Evolutionary conservation across 352 stramenopile species (phyloP), one percentile per base, ranked within the genome.

Genomic region (Phytopythium montanum): DNA sequence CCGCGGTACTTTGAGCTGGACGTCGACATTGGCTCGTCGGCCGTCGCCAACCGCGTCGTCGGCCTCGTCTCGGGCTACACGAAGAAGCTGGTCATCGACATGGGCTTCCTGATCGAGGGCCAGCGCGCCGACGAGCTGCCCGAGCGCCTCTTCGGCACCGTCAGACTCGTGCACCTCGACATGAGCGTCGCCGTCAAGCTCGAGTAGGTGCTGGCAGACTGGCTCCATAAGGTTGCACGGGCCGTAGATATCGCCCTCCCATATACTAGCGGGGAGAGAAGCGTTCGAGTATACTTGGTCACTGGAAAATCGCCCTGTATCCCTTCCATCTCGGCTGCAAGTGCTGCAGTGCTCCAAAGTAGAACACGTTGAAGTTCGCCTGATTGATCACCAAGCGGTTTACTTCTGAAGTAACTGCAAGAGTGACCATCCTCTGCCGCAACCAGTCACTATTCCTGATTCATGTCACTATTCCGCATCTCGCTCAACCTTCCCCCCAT

Each of bases 41-140:
- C 80, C 21, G 81, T 92, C 28, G 82, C 82, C 10, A 92, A 90
- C 55, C 80, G 81, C 51, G 82, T 92, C 38, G 79, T 88, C 5
- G 80, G 80, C 6, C 69, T 92, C 21, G 82, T 90, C 0, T 72
- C 71, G 1, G 79, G 82, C 0, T 92, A 90, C 60, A 80, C 80
- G 5, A 92, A 92, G 65, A 92, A 90, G 55, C 69, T 92, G 41
- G 80, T 92, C 46, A 89, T 92, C 56, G 80, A 92, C 66, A 90
- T 92, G 81, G 81, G 80, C 26, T 92, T 89, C 49, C 48, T 92
- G 42, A 42, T 92, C 38, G 80, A 92, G 61, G 80, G 72, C 21
- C 81, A 88, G 51, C 78, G 71, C 28, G 49, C 67, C 0, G 78
- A 92, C 23, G 82, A 92, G 46, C 65, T 92, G 9, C 82, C 82